Evolutionary conservation across 2,329 filamentous ascomycete species (phyloP).

Genomic region (Diplocarpon rosae): DNA sequence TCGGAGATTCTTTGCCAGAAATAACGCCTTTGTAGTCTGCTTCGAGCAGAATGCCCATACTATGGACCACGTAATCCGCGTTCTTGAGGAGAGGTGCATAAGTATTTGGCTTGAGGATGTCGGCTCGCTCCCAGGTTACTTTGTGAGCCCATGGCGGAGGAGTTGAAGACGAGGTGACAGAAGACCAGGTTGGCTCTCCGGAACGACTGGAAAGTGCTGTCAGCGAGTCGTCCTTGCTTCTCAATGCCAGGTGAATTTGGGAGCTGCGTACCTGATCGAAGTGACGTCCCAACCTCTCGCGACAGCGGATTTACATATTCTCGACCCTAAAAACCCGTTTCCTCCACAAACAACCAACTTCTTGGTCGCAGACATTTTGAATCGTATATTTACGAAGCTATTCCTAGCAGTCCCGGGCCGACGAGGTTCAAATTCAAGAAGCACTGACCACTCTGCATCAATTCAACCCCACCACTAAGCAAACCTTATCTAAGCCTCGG

Average conservation of each 20-base stretch:
- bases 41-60: conserved; percentile 90
- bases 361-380: conserved; percentile 37
- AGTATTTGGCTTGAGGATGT: conserved; percentile 72
- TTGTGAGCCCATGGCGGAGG: conserved; percentile 72
- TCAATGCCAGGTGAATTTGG: background rate
- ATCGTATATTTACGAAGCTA: conserved; percentile 1
- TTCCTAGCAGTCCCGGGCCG: background rate
- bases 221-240: background rate
- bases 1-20: conserved; percentile 70
- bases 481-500: conserved; percentile 2
- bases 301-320: conserved; percentile 86
- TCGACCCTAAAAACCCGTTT: conserved; percentile 78
- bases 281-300: conserved; percentile 83
- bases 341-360: conserved; percentile 85
- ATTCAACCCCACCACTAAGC: conserved; percentile 4
- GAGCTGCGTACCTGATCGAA: conserved; percentile 37
- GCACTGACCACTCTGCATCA: conserved; percentile 9
- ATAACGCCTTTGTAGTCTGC: conserved; percentile 95
- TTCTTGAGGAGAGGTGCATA: conserved; percentile 67
- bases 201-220: conserved; percentile 56
- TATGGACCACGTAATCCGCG: conserved; percentile 82
- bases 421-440: conserved; percentile 2
- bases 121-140: conserved; percentile 79
- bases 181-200: conserved; percentile 76
- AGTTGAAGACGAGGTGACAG: conserved; percentile 53